Percentiles rank a stretch among this genome's conserved stretches.
Evolutionary conservation across 495 filamentous ascomycete genomes (phyloP).

Genomic region (Darksidea phi): DNA sequence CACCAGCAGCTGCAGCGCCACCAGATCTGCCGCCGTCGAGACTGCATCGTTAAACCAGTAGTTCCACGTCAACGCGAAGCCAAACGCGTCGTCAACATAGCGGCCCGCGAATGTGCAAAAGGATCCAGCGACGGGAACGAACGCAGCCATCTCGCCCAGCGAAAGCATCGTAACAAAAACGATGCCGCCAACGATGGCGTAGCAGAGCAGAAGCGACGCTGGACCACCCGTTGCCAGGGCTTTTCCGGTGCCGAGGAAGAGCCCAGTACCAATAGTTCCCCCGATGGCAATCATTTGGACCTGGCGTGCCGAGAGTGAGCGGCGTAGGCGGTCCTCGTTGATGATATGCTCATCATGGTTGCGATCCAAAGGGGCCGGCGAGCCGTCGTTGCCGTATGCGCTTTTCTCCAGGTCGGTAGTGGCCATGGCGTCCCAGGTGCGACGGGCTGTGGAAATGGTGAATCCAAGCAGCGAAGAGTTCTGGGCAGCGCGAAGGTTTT

Average conservation of each 20-base stretch:
- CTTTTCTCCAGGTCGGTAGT: too few relatives aligned
- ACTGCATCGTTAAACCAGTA: conserved; percentile 57
- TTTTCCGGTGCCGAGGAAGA: conserved; percentile 67
- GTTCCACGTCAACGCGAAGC: conserved; percentile 76
- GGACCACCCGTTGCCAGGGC: conserved; percentile 62
- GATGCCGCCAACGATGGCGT: conserved; percentile 61
- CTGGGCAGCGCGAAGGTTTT: too few relatives aligned
- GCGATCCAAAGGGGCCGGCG: too few relatives aligned
- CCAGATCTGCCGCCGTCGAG: conserved; percentile 67
- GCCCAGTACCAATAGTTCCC: conserved; percentile 70
- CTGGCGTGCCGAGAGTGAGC: neutral
- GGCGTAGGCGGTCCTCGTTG: too few relatives aligned
- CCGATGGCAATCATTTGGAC: conserved; percentile 42
- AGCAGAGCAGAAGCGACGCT: conserved; percentile 63
- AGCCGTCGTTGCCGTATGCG: too few relatives aligned
- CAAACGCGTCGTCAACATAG: conserved; percentile 66
- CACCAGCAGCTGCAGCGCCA: conserved; percentile 63
- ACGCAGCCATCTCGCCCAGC: conserved; percentile 68
- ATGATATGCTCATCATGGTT: too few relatives aligned
- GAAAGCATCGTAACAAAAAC: conserved; percentile 57
- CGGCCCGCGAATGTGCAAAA: conserved; percentile 59
- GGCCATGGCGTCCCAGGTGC: too few relatives aligned
- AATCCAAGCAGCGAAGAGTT: too few relatives aligned
- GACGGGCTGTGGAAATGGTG: too few relatives aligned
- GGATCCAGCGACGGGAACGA: conserved; percentile 71